These are phyloP conservation scores for Globisporangium paroecandrum DNA, from an alignment of 352 stramenopile species.

Conservation along the genomic window DNA sequence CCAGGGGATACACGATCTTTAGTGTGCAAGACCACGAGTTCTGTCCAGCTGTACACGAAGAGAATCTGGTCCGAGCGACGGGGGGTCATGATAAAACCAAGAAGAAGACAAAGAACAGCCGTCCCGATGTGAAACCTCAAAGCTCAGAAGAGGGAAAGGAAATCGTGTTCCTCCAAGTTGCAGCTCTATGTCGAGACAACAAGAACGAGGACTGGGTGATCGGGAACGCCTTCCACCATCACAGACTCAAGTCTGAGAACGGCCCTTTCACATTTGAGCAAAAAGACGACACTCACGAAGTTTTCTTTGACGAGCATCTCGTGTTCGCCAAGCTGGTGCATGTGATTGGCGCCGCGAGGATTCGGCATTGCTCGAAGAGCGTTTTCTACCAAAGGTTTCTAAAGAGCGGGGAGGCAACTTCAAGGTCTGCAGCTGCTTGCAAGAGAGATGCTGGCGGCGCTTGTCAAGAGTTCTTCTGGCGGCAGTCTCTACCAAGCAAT, in stretches of 20 bases:
- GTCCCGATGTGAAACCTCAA: not conserved
- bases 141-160: not conserved
- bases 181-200: conserved; percentile 16
- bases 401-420: not conserved
- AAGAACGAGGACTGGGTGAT: conserved; percentile 18
- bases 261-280: not conserved
- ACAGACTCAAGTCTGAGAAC: not conserved
- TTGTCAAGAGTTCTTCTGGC: conserved; percentile 7
- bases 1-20: conserved; percentile 19
- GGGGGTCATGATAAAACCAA: not conserved
- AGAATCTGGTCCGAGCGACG: not conserved
- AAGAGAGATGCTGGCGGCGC: not conserved
- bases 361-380: conserved; percentile 1
- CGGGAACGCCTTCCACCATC: conserved; percentile 10
- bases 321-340: conserved; percentile 11
- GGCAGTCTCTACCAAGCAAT: not conserved
- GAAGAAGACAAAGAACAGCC: not conserved
- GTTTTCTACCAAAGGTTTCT: conserved; percentile 12
- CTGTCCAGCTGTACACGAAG: conserved; percentile 8
- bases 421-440: not conserved
- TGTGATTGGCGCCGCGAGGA: conserved; percentile 9
- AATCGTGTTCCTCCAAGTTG: conserved; percentile 14
- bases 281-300: not conserved
- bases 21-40: conserved; percentile 17
- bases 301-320: conserved; percentile 13